Base-by-base conservation (phyloP, 768 basidiomycete species). In the Thelephora ganbajun region DNA sequence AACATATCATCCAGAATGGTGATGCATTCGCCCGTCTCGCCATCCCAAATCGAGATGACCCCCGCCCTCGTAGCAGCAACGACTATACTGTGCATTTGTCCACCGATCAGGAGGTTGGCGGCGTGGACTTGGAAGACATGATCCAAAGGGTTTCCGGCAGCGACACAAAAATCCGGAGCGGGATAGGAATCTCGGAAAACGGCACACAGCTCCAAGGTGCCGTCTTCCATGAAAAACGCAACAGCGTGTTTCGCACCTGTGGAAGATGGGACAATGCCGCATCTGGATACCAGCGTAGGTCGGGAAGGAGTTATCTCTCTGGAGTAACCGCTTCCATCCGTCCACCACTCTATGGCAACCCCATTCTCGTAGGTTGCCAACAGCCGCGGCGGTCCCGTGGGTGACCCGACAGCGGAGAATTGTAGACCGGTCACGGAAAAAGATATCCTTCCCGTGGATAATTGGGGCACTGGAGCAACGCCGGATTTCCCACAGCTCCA, bases 21-120 rank as follows among this genome's bases (percentile, higher is more conserved):
- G 35, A 88, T 71, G 50, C 79, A 77, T 52, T 79, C 79, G 11
- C 73, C 70, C 5, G 77, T 77, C n/a, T 63, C 54, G 6, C 69
- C 76, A 56, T 89, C 84, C 87, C 86, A 90, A 11, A 90, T 55
- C 0, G 87, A 83, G 18, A 89, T 68, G 9, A 74, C 66, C 9
- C 87, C 86, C 1, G 73, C 69, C 45, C 78, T 72, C 2, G 84
- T 81, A 14, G 76, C 75, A 11, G 74, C 72, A 35, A 69, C 77
- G 13, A 87, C 59, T 51, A 89, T 68, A 13, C 78, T 59, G 16
- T 71, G 73, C 12, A 62, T 62, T 42, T 60, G 64, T 5, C 75
- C 76, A 34, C 69, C 72, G 45, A 83, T 57, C 46, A 74, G 71
- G 43, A 74, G 60, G 42, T 63, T 62, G 53, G 74, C 78, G 3